Evolutionary conservation across 176 grass and related monocot genomes (phyloP).

Genomic region (Rhipidocladum racemiflorum): DNA sequence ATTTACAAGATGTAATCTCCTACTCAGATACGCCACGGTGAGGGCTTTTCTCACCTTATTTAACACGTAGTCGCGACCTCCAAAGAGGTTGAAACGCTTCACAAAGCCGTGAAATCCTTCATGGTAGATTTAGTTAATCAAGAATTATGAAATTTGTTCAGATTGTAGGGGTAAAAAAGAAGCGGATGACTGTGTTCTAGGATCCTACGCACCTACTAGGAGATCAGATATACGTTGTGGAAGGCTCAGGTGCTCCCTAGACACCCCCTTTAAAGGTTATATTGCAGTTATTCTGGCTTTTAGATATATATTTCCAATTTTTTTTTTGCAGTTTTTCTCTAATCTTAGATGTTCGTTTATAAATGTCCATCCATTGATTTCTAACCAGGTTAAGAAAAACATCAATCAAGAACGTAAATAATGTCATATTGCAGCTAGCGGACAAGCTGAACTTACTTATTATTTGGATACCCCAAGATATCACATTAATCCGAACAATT

Average conservation of each 20-base stretch:
- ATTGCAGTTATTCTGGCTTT: not conserved
- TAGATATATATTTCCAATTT: not conserved
- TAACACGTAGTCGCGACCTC: no score
- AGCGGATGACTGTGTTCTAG: not conserved
- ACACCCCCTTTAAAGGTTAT: no score
- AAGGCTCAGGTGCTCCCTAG: no score
- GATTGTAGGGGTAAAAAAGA: not conserved
- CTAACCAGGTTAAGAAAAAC: not conserved
- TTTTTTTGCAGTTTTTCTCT: not conserved
- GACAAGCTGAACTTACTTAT: not conserved
- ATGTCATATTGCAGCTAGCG: not conserved
- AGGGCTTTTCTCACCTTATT: no score
- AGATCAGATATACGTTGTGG: not conserved
- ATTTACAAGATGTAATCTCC: no score
- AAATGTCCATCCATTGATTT: not conserved
- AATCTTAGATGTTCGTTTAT: not conserved
- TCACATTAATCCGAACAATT: not conserved
- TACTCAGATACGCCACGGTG: no score
- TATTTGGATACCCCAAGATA: not conserved
- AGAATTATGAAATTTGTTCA: not conserved
- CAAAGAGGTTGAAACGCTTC: no score
- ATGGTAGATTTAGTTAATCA: not conserved
- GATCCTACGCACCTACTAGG: not conserved
- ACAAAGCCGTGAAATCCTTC: no score
- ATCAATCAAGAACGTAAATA: not conserved